phyloP scores from a whole-genome alignment of 140 eudicot genomes.

The Erigeron philadelphicus region DNA sequence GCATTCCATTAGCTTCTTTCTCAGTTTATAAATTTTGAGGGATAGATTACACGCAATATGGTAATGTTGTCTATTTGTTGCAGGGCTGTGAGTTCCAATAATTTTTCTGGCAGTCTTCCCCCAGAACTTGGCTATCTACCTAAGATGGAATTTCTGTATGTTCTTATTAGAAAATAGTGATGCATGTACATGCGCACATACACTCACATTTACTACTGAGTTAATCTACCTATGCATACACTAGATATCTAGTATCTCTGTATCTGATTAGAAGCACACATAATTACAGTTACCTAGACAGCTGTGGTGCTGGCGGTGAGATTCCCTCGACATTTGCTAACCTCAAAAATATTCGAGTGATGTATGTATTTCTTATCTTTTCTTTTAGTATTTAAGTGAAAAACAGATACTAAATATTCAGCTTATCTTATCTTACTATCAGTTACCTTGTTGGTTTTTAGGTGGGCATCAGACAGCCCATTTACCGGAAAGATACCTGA shows the following conservation, averaged over 20 bases:
- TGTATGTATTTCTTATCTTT: slow-evolving; percentile 33
- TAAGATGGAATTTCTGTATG: slow-evolving; percentile 45
- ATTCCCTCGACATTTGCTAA: slow-evolving; percentile 65
- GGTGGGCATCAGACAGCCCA: slow-evolving; percentile 70
- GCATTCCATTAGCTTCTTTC: slow-evolving; percentile 6
- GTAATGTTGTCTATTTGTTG: slow-evolving; percentile 26
- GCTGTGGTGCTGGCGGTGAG: slow-evolving; percentile 66
- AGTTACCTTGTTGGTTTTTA: slow-evolving; percentile 33
- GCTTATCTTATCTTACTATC: slow-evolving; percentile 8
- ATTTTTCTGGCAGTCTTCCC: slow-evolving; percentile 71
- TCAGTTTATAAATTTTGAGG: not conserved
- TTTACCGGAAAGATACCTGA: slow-evolving; percentile 62
- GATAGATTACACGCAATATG: slow-evolving; percentile 1
- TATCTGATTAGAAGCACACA: slow-evolving; percentile 8
- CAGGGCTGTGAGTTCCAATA: slow-evolving; percentile 66
- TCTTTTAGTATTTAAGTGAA: not conserved
- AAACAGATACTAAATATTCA: not conserved
- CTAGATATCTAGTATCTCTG: slow-evolving; percentile 1
- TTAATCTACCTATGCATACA: not conserved
- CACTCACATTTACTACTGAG: not conserved
- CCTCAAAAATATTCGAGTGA: slow-evolving; percentile 32
- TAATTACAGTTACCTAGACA: slow-evolving; percentile 56
- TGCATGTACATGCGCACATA: not conserved
- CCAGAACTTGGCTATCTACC: slow-evolving; percentile 55
- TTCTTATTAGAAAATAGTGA: slow-evolving; percentile 19